Base-by-base conservation (phyloP, 1,284 basidiomycete species). In the Gymnopus androsaceus region DNA sequence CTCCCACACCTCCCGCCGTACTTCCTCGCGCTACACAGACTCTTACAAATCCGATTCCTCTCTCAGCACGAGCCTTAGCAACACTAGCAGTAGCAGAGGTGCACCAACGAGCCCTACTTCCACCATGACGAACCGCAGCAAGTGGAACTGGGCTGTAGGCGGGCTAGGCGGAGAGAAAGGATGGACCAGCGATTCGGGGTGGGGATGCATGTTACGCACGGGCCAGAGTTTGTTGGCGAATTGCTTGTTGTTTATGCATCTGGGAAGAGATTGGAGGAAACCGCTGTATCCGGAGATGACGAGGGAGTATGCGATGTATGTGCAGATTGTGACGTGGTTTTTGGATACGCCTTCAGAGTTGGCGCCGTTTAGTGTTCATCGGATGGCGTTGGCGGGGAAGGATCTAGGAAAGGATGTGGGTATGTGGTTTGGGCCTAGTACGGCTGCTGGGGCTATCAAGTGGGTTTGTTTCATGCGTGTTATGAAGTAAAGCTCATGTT, bases 161-260 rank as follows among this genome's bases (percentile, higher is more conserved):
- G 62, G 59, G 17, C 67, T 77, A 28, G 69, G 78, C 1, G 81
- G 80, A 0, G 90, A 92, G 66, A 88, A 87, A 64, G 90, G 89
- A 0, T 88, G 94, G 83, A 93, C 88, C n/a, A 92, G 84, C 62
- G 96, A 99, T 75, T 80, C 93, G 0, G 96, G 96, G 0, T 99
- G 96, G 96, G 96, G 96, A 0, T 99, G 96, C 71, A 98, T 99
- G 96, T 72, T 98, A 27, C 76, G 96, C 23, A 98, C 96, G 0
- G 95, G 95, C 0, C 96, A 98, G 74, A 92, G 90, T 64, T 69
- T 99, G 59, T 77, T 99, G 15, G 96, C 94, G 4, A 98, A 95
- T 64, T 87, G 95, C 0, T 75, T 98, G 21, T 71, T 95, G 14
- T 84, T 90, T 67, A 73, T 92, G 4, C 92, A 96, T 72, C 77